Conservation (phyloP, 2,329 filamentous ascomycete species). For the Colletotrichum sp. region DNA sequence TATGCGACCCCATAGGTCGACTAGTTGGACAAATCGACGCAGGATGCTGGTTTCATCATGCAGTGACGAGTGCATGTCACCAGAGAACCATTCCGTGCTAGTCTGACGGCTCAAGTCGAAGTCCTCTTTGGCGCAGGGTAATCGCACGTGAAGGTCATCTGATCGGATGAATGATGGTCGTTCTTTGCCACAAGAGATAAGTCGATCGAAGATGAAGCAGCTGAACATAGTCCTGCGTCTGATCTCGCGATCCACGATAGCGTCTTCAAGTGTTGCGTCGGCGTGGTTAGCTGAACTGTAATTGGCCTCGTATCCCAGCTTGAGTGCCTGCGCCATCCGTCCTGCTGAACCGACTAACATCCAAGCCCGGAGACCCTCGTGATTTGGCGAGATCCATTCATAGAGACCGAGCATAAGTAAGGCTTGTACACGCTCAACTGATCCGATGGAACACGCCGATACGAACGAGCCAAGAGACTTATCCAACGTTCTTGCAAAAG, state of each 20-base stretch:
- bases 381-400: slow-evolving; percentile 69
- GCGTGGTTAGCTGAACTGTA: slow-evolving; percentile 17
- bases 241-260: slow-evolving; percentile 55
- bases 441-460: slow-evolving; percentile 53
- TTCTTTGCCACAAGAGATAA: slow-evolving; percentile 69
- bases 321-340: slow-evolving; percentile 65
- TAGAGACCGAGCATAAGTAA: slow-evolving; percentile 74
- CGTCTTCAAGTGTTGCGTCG: slow-evolving; percentile 22
- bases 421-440: slow-evolving; percentile 69
- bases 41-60: slow-evolving; percentile 49
- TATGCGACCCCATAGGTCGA: slow-evolving; percentile 63
- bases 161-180: slow-evolving; percentile 64
- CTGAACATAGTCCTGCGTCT: slow-evolving; percentile 75
- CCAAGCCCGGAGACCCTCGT: slow-evolving; percentile 65
- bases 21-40: slow-evolving; percentile 60
- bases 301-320: slow-evolving; percentile 62
- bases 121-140: slow-evolving; percentile 69
- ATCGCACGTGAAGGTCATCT: slow-evolving; percentile 65
- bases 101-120: slow-evolving; percentile 68
- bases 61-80: slow-evolving; percentile 36
- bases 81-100: slow-evolving; percentile 42
- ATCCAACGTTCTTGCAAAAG: slow-evolving; percentile 64
- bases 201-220: slow-evolving; percentile 74
- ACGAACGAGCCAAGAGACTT: slow-evolving; percentile 53
- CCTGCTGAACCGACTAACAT: slow-evolving; percentile 69